phyloP scores from a whole-genome alignment of 768 basidiomycete genomes.

The Galerina sulciceps region DNA sequence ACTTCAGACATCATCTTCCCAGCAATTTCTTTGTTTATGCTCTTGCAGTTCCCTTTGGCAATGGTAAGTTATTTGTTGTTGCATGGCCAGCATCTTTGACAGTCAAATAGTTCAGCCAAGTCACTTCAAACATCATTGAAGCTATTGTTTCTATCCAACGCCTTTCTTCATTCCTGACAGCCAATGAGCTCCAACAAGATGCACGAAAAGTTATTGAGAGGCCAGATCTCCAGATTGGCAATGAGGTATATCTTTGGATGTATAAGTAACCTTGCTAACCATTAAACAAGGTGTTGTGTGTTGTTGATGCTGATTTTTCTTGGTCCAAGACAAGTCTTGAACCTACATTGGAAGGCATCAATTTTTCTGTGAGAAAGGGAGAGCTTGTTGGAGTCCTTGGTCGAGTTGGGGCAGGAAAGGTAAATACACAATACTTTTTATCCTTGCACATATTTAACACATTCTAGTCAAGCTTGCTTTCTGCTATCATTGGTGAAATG shows the following conservation, averaged over 20 bases:
- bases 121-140: slow-evolving; percentile 84
- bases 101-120: slow-evolving; percentile 59
- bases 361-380: slow-evolving; percentile 77
- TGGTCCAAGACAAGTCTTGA: slow-evolving; percentile 66
- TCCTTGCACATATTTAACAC: not conserved
- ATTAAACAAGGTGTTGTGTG: slow-evolving; percentile 58
- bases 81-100: slow-evolving; percentile 1
- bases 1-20: slow-evolving; percentile 96
- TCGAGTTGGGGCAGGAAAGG: slow-evolving; percentile 92
- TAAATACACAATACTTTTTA: slow-evolving; percentile 24
- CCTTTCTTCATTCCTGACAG: slow-evolving; percentile 73
- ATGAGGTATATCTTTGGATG: slow-evolving; percentile 47
- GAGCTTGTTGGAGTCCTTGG: slow-evolving; percentile 87
- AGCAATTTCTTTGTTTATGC: slow-evolving; percentile 88
- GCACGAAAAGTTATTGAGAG: slow-evolving; percentile 61
- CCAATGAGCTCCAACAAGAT: slow-evolving; percentile 81
- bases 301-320: slow-evolving; percentile 78
- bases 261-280: not conserved
- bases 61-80: slow-evolving; percentile 54
- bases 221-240: slow-evolving; percentile 51
- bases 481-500: slow-evolving; percentile 91
- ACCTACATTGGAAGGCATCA: slow-evolving; percentile 79
- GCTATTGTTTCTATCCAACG: slow-evolving; percentile 84
- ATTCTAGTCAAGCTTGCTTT: slow-evolving; percentile 68
- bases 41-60: slow-evolving; percentile 83